These are phyloP conservation scores for Calonectria honghensis DNA, from an alignment of 2,329 filamentous ascomycete species.

Conservation along the genomic window DNA sequence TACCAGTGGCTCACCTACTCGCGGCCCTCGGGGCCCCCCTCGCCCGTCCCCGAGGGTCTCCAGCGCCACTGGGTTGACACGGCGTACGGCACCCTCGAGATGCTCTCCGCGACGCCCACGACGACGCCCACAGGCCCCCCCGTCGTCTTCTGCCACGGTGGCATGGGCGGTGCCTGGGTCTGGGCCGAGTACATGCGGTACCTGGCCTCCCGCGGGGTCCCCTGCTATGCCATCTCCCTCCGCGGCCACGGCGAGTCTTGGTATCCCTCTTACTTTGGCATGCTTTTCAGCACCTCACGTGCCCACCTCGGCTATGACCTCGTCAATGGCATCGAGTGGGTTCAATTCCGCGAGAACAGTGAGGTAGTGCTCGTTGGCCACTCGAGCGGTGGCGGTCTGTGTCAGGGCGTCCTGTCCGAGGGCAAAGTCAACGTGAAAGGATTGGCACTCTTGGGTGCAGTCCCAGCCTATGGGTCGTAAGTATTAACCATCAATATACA, in stretches of 20 bases:
- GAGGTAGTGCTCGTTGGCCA: constrained; percentile 69
- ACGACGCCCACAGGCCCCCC: constrained; percentile 54
- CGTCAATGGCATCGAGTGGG: constrained; percentile 63
- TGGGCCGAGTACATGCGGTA: constrained; percentile 72
- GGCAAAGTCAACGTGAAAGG: constrained; percentile 63
- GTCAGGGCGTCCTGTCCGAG: constrained; percentile 68
- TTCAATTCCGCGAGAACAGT: constrained; percentile 53
- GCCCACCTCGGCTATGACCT: constrained; percentile 66
- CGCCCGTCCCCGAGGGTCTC: constrained; percentile 61
- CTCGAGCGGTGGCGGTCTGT: constrained; percentile 70
- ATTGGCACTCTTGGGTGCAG: constrained; percentile 67
- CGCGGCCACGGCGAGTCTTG: constrained; percentile 73
- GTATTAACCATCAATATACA: constrained; percentile 21
- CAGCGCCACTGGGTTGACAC: constrained; percentile 66
- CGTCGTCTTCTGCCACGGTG: constrained; percentile 72
- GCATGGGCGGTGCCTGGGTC: constrained; percentile 72
- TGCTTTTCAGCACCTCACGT: constrained; percentile 68
- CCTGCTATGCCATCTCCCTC: constrained; percentile 71
- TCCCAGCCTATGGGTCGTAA: constrained; percentile 65
- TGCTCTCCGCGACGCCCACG: constrained; percentile 65
- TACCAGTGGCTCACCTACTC: constrained; percentile 54
- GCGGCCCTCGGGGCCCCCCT: constrained; percentile 49
- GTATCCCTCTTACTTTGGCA: constrained; percentile 68
- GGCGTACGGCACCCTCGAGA: constrained; percentile 67
- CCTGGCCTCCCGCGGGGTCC: constrained; percentile 65